These are phyloP conservation scores for Candida piceae DNA, from an alignment of 805 yeast species.

Conservation along the genomic window DNA sequence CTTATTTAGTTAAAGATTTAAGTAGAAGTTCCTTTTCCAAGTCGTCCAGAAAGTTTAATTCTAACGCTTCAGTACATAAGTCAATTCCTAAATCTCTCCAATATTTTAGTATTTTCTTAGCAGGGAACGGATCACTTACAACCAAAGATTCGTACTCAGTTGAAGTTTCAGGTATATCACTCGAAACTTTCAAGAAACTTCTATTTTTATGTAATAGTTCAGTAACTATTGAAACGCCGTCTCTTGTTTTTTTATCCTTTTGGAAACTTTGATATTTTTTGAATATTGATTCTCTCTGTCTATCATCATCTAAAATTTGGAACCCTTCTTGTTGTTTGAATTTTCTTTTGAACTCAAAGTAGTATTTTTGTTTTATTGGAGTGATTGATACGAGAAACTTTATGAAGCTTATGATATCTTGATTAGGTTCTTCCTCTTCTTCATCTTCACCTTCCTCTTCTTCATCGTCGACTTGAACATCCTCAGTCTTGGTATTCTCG, in stretches of 20 bases:
- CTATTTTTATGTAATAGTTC: no score
- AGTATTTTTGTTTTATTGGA: conserved; percentile 14
- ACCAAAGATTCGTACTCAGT: no score
- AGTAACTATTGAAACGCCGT: no score
- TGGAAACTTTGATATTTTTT: conserved; percentile 7
- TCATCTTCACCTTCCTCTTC: conserved; percentile 5
- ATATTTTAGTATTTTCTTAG: background rate
- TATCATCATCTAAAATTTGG: conserved; percentile 11
- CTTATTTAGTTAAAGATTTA: no score
- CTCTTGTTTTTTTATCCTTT: background rate
- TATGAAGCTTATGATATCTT: conserved; percentile 7
- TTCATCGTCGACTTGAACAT: background rate
- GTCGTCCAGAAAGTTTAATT: conserved; percentile 9
- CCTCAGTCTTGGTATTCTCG: background rate
- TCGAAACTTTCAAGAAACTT: no score
- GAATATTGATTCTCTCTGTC: conserved; percentile 13
- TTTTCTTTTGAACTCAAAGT: conserved; percentile 26
- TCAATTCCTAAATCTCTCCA: conserved; percentile 3
- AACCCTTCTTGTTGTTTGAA: conserved; percentile 11
- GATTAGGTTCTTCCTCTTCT: conserved; percentile 1
- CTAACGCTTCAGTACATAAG: conserved; percentile 5
- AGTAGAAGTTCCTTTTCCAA: conserved; percentile 2
- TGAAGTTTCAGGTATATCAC: no score
- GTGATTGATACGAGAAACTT: conserved; percentile 7
- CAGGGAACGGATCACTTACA: background rate